A percentile compares a stretch with the other conserved stretches of the same genome.
phyloP scores from a whole-genome alignment of 345 rosid species.

The Linum usitatissimum region DNA sequence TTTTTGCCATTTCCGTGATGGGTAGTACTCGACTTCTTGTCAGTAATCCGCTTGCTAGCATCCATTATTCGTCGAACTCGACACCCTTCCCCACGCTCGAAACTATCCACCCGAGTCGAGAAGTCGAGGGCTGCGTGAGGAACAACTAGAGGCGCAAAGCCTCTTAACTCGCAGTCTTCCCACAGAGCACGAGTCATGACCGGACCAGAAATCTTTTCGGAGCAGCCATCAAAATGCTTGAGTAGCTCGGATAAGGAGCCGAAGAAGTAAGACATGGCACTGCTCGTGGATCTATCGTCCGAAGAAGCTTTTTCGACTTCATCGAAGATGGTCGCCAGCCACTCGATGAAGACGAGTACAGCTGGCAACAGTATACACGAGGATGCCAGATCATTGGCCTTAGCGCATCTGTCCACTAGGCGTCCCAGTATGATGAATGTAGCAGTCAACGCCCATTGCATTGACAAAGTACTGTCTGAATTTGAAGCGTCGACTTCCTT shows the following conservation, averaged over 20 bases:
- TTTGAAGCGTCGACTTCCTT: conserved; percentile 17
- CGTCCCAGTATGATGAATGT: conserved; percentile 59
- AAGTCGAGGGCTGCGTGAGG: conserved; percentile 41
- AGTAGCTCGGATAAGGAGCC: conserved; percentile 36
- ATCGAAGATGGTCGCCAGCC: conserved; percentile 41
- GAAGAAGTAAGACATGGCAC: conserved; percentile 49
- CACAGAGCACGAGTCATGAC: conserved; percentile 40
- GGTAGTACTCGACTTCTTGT: conserved; percentile 20
- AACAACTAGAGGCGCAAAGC: conserved; percentile 51
- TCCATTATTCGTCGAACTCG: conserved; percentile 44
- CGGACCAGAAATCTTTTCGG: conserved; percentile 9
- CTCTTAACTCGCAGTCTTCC: conserved; percentile 86
- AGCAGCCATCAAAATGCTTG: conserved; percentile 22
- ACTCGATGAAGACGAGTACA: conserved; percentile 63
- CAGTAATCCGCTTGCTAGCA: conserved; percentile 54
- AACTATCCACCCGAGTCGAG: conserved; percentile 36
- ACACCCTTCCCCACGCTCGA: conserved; percentile 29
- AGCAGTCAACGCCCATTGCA: conserved; percentile 32
- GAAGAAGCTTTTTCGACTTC: conserved; percentile 21
- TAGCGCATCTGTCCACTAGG: conserved; percentile 48
- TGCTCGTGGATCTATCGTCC: conserved; percentile 38
- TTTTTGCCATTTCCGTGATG: conserved; percentile 25
- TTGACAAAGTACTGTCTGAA: conserved; percentile 24
- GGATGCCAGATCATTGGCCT: conserved; percentile 28
- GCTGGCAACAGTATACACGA: conserved; percentile 63